Conservation (phyloP, 768 basidiomycete genomes). For the Aureoboletus auriporus region DNA sequence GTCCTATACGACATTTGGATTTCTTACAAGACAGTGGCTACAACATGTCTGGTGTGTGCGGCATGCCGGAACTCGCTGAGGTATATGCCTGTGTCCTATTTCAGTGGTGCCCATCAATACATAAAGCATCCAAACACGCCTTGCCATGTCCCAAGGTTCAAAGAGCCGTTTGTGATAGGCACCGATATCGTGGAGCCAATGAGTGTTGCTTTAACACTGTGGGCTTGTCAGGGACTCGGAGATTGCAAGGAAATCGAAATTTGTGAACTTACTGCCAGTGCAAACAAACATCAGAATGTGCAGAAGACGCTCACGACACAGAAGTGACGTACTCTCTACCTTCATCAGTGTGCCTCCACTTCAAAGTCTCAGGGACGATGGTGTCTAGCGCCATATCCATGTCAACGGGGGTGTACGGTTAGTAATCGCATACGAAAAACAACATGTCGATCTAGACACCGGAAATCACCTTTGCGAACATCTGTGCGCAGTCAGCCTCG, state of each 20-base stretch:
- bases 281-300: not conserved
- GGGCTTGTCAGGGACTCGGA: not conserved
- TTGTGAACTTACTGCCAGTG: slow-evolving; percentile 43
- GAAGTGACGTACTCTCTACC: slow-evolving; percentile 67
- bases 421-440: slow-evolving; percentile 27
- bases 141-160: slow-evolving; percentile 93
- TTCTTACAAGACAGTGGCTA: slow-evolving; percentile 77
- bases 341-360: slow-evolving; percentile 88
- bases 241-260: not conserved
- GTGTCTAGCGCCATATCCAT: slow-evolving; percentile 94
- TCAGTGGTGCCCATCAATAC: slow-evolving; percentile 2
- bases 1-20: not conserved
- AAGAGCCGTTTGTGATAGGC: slow-evolving; percentile 73
- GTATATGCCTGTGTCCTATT: slow-evolving; percentile 59
- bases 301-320: too few relatives aligned
- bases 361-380: slow-evolving; percentile 78
- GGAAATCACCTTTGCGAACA: slow-evolving; percentile 39
- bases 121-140: slow-evolving; percentile 38
- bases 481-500: slow-evolving; percentile 27
- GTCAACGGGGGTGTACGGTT: slow-evolving; percentile 45
- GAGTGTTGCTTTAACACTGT: slow-evolving; percentile 80
- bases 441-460: not conserved
- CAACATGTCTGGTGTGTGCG: slow-evolving; percentile 63
- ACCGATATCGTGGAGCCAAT: slow-evolving; percentile 79
- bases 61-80: slow-evolving; percentile 78